Base-by-base conservation (phyloP, 371 early-diverging fungal species). In the Mucor lusitanicus region DNA sequence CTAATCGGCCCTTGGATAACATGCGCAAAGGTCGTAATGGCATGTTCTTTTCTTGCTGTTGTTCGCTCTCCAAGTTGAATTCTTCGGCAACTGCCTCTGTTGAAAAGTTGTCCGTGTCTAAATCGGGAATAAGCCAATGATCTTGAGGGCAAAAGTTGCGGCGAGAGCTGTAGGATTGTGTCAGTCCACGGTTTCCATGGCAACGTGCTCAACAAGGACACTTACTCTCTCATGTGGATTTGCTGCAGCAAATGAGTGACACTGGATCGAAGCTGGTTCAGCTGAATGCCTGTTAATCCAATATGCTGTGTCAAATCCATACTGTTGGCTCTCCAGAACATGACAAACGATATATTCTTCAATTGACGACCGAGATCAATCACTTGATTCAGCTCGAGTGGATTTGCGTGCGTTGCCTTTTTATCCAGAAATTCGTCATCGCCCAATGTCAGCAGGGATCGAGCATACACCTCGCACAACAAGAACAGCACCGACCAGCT, bases 171-270 rank as follows among this genome's bases (percentile, higher is more conserved):
- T 17, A 17, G 42, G 3, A 19, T 4, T 44, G 33, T 33, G 33
- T 33, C 33, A 33, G 33, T 33, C 8, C 3, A 33, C 8, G 33
- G 33, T 33, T 33, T 3, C 33, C 33, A 33, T 33, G 33, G 33
- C 8, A 33, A 33, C 33, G 6, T 7, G 7, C 7, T 6, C 33
- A 37, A 37, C 2, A 37, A 37, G 17, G 4, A 11, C 19, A 79
- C 86, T 72, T 83, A 92, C 91, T 95, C 93, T 81, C 95, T 81
- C 37, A 88, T 86, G 76, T 94, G 92, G 39, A 95, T 81, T 64
- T 93, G 95, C 57, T 88, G 89, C 12, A 93, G 73, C n/a, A 94
- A 70, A 46, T 83, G 84, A 0, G 92, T 91, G 5, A 90, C 81
- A 11, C 81, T 80, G 25, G 86, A 82, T 13, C 90, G 79, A 50